phyloP scores from a whole-genome alignment of 2,329 filamentous ascomycete species.

The Aspergillus chevalieri region DNA sequence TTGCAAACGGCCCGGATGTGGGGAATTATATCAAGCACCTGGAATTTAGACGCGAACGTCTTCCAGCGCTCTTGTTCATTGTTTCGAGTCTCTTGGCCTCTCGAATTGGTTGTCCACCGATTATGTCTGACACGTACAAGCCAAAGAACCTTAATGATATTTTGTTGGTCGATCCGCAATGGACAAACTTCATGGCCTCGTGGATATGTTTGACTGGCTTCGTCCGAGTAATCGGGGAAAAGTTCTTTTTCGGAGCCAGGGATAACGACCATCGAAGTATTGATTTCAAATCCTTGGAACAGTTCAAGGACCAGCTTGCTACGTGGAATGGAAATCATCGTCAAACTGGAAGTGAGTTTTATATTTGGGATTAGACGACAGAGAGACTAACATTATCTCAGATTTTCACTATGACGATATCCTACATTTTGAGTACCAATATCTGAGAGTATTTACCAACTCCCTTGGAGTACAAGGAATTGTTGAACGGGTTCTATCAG shows the following conservation, averaged over 20 bases:
- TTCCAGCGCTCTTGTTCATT: slow-evolving; percentile 38
- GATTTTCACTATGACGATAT: slow-evolving; percentile 24
- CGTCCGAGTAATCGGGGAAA: slow-evolving; percentile 46
- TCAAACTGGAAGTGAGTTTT: slow-evolving; percentile 37
- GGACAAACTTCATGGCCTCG: slow-evolving; percentile 48
- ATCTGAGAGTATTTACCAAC: slow-evolving; percentile 39
- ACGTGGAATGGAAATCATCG: too few relatives aligned
- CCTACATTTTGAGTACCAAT: slow-evolving; percentile 49
- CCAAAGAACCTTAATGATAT: slow-evolving; percentile 24
- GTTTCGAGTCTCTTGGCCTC: slow-evolving; percentile 49
- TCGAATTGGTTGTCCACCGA: slow-evolving; percentile 47
- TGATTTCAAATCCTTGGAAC: too few relatives aligned
- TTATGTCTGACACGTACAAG: slow-evolving; percentile 43
- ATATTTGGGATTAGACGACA: slow-evolving; percentile 25
- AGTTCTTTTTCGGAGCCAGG: slow-evolving; percentile 43
- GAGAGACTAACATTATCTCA: too few relatives aligned
- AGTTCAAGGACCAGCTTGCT: too few relatives aligned
- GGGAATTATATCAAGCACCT: slow-evolving; percentile 24
- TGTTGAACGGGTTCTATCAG: slow-evolving; percentile 45
- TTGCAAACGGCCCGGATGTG: slow-evolving; percentile 17
- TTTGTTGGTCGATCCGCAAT: slow-evolving; percentile 42
- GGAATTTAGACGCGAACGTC: slow-evolving; percentile 28
- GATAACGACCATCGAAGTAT: slow-evolving; percentile 14
- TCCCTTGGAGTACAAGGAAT: slow-evolving; percentile 52
- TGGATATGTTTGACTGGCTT: slow-evolving; percentile 47